These are phyloP conservation scores for Podospora conica DNA, from an alignment of 495 filamentous ascomycete species.

Conservation along the genomic window DNA sequence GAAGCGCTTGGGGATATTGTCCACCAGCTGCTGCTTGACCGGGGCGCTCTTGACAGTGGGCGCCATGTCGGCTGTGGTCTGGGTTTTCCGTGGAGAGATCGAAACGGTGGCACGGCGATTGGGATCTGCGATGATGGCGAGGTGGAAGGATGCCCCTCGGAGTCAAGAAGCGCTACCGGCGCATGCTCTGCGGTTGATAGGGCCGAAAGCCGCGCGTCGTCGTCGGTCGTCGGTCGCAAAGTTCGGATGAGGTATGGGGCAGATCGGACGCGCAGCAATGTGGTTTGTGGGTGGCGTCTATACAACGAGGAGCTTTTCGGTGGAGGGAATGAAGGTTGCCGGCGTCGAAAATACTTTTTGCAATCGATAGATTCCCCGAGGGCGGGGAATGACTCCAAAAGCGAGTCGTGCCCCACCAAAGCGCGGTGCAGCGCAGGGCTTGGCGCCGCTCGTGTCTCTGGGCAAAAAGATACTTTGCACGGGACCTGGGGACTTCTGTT, in stretches of 20 bases:
- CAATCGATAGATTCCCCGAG: background rate
- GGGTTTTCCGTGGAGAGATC: background rate
- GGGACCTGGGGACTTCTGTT: background rate
- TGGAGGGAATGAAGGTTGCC: background rate
- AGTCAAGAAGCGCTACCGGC: slow-evolving; percentile 12
- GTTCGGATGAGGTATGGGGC: too few relatives aligned
- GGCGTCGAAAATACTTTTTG: slow-evolving; percentile 15
- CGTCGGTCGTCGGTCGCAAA: background rate
- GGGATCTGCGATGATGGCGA: background rate
- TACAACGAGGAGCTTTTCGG: slow-evolving; percentile 1
- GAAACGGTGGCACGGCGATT: background rate
- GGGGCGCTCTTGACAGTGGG: slow-evolving; percentile 5
- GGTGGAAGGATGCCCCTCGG: slow-evolving; percentile 13
- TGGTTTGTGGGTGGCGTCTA: background rate
- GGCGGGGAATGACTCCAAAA: slow-evolving; percentile 19
- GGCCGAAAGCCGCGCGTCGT: too few relatives aligned
- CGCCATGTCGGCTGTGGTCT: slow-evolving; percentile 8
- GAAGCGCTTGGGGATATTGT: slow-evolving; percentile 82
- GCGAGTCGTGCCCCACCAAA: slow-evolving; percentile 21
- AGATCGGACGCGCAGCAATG: background rate
- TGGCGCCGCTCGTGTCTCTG: background rate
- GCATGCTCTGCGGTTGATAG: too few relatives aligned
- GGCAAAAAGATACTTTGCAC: background rate
- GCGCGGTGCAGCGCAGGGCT: background rate
- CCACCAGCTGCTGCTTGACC: slow-evolving; percentile 83